phyloP scores from a whole-genome alignment of 1,284 basidiomycete species.

The Ceratobasidium sp. region DNA sequence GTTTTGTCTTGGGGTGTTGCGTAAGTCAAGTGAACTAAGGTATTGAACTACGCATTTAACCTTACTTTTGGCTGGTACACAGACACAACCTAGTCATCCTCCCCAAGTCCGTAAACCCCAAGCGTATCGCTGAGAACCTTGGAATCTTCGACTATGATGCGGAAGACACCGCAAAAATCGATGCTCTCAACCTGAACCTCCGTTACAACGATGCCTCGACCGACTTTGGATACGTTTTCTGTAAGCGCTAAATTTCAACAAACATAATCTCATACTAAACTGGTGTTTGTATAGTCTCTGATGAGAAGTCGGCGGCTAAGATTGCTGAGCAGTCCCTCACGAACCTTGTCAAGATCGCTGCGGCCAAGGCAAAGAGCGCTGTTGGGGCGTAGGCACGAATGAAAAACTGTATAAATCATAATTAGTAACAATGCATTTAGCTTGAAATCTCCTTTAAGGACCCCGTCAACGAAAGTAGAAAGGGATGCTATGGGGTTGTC shows the following conservation, averaged over 20 bases:
- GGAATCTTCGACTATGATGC: conserved; percentile 33
- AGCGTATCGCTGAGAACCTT: conserved; percentile 39
- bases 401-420: conserved; percentile 9
- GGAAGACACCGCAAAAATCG: conserved; percentile 23
- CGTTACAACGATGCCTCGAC: conserved; percentile 43
- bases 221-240: conserved; percentile 44
- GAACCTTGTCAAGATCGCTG: conserved; percentile 32
- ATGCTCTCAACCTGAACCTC: conserved; percentile 34
- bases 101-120: conserved; percentile 40
- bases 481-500: too few relatives aligned
- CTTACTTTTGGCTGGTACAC: not conserved
- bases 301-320: conserved; percentile 39
- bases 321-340: conserved; percentile 30
- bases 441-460: not conserved
- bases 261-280: not conserved
- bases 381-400: conserved; percentile 9
- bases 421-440: not conserved
- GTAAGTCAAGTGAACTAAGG: conserved; percentile 53
- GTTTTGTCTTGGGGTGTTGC: conserved; percentile 59
- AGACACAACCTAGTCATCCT: conserved; percentile 41
- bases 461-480: not conserved
- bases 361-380: conserved; percentile 29
- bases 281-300: conserved; percentile 19
- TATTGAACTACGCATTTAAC: not conserved
- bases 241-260: conserved; percentile 6